phyloP scores from a whole-genome alignment of 1,284 basidiomycete species.

The Taiwanofungus camphoratus region DNA sequence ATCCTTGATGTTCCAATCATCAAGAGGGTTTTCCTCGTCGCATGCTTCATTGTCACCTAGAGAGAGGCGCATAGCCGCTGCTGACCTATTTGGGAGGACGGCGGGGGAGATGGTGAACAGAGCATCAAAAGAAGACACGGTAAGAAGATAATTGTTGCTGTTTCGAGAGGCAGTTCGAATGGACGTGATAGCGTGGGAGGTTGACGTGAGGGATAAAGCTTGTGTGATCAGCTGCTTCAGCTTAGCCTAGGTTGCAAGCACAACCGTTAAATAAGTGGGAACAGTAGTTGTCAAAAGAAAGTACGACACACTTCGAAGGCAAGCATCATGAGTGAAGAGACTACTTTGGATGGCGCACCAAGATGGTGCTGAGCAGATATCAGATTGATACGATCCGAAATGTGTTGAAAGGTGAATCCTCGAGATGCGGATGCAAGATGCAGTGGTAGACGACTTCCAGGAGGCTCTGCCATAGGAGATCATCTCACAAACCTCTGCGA shows the following conservation, averaged over 20 bases:
- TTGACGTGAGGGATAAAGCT: slow-evolving; percentile 67
- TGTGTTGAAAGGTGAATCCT: slow-evolving; percentile 69
- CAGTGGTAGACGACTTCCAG: slow-evolving; percentile 64
- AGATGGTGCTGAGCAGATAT: slow-evolving; percentile 75
- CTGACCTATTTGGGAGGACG: slow-evolving; percentile 70
- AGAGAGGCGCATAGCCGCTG: slow-evolving; percentile 64
- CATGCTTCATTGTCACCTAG: slow-evolving; percentile 51
- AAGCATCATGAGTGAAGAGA: slow-evolving; percentile 64
- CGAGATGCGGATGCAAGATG: slow-evolving; percentile 65
- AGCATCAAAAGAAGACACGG: slow-evolving; percentile 64
- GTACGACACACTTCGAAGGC: slow-evolving; percentile 59
- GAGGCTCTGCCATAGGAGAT: slow-evolving; percentile 41
- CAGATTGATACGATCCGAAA: slow-evolving; percentile 72
- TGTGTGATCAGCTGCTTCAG: slow-evolving; percentile 77
- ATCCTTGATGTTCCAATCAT: slow-evolving; percentile 61
- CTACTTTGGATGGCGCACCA: slow-evolving; percentile 50
- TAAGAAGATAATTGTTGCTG: slow-evolving; percentile 47
- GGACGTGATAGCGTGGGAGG: slow-evolving; percentile 70
- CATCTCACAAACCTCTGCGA: slow-evolving; percentile 2
- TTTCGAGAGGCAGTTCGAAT: slow-evolving; percentile 57
- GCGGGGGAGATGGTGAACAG: slow-evolving; percentile 72
- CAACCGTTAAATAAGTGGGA: not conserved
- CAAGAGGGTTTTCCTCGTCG: slow-evolving; percentile 50
- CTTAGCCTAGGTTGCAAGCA: slow-evolving; percentile 57
- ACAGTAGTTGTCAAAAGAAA: not conserved